Evolutionary conservation across 768 basidiomycete genomes (phyloP), one percentile per base, ranked within the genome.

Genomic region (Chalciporus sphaerocephalus): DNA sequence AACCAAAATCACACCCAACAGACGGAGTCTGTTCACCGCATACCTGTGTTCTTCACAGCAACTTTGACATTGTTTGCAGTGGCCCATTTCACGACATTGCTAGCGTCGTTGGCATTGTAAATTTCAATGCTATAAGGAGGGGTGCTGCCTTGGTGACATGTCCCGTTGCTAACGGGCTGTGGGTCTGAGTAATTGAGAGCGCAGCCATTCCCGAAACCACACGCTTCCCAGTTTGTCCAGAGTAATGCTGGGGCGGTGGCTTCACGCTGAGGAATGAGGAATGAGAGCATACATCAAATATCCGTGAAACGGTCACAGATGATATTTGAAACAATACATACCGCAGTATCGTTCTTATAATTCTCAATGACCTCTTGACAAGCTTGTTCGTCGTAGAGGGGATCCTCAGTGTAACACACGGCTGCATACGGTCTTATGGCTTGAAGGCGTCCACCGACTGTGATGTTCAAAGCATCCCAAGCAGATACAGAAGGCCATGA

Each of bases 211-310:
- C 10, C 39, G 10, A 47, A 61, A 13, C 46, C 37, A 24, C 59
- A 60, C 2, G 51, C 24, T 36, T 61, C 59, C 53, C 53, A 61
- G 43, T 60, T 60, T 12, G 45, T 0, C 59, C 51, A 60, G 13
- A 60, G 34, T 9, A 61, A 51, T 3, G 59, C 56, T 0, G 56
- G 21, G 1, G 59, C 27, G 11, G 37, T 33, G 5, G 43, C 45
- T 50, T 53, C 59, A 20, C 59, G 59, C 59, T 60, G 34, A 40
- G 18, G 17, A 16, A 18, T 15, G 6, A 6, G 20, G 17, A 16
- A 33, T 44, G n/a, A n/a, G n/a, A n/a, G n/a, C n/a, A 38, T 3
- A 3, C 28, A 30, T n/a, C 6, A 6, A 2, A 23, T 18, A 17
- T 21, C 17, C 23, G n/a, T 9, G 5, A 9, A 5, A 34, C 15